phyloP scores from a whole-genome alignment of 2,329 filamentous ascomycete species.

The Diaporthe ampelina region DNA sequence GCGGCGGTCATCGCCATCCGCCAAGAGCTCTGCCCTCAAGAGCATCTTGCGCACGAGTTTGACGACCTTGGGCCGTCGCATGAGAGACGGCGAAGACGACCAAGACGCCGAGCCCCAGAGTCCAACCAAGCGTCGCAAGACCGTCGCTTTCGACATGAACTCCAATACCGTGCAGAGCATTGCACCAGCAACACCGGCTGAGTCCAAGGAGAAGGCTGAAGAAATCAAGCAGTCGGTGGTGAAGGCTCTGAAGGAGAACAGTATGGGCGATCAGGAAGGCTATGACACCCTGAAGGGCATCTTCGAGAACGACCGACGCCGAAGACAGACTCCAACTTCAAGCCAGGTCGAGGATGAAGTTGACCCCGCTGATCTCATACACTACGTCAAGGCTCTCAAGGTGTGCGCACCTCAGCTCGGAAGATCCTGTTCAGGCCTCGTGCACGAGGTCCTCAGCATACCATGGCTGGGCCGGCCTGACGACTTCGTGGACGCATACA shows the following conservation, averaged over 20 bases:
- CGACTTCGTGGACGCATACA: constrained; percentile 76
- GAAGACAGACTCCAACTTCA: constrained; percentile 48
- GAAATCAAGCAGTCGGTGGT: constrained; percentile 69
- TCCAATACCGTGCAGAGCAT: constrained; percentile 70
- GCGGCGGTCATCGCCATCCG: constrained; percentile 37
- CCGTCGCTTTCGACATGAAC: constrained; percentile 70
- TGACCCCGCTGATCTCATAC: constrained; percentile 69
- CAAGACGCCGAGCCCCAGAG: constrained; percentile 56
- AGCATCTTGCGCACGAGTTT: constrained; percentile 31
- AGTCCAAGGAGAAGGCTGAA: constrained; percentile 69
- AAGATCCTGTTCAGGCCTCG: constrained; percentile 70
- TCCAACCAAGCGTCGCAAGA: constrained; percentile 66
- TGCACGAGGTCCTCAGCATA: constrained; percentile 71
- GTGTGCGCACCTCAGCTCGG: constrained; percentile 72
- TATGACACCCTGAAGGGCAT: constrained; percentile 74
- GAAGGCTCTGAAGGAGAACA: constrained; percentile 69
- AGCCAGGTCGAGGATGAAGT: constrained; percentile 61
- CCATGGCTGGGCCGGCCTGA: constrained; percentile 76
- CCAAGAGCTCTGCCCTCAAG: constrained; percentile 39
- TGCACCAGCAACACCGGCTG: constrained; percentile 65
- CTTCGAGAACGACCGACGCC: constrained; percentile 65
- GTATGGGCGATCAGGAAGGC: constrained; percentile 69
- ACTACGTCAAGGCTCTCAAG: constrained; percentile 74
- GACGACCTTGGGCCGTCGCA: constrained; percentile 34
- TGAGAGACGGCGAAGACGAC: constrained; percentile 52